phyloP scores from a whole-genome alignment of 192 early-diverging fungal genomes.

The Entomortierella beljakovae region DNA sequence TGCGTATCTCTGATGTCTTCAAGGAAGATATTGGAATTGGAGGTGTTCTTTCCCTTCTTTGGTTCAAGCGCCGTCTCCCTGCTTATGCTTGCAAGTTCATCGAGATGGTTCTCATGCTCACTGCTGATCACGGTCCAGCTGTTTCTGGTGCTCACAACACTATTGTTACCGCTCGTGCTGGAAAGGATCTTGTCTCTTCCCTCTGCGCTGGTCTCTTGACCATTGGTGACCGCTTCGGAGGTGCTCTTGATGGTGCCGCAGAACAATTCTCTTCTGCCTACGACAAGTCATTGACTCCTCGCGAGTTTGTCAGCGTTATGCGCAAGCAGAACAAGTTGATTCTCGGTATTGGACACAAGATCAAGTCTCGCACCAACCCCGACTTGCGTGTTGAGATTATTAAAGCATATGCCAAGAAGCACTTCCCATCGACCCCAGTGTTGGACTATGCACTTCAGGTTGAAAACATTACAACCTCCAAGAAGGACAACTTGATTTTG shows the following conservation, averaged over 20 bases:
- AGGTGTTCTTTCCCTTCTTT: constrained; percentile 95
- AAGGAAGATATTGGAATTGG: constrained; percentile 99
- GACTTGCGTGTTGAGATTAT: constrained; percentile 96
- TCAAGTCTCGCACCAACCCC: constrained; percentile 99
- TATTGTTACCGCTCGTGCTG: constrained; percentile 96
- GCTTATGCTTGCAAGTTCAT: constrained; percentile 96
- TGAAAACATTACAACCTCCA: constrained; percentile 94
- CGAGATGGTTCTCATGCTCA: constrained; percentile 99
- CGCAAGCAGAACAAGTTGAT: constrained; percentile 97
- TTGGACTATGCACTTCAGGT: constrained; percentile 94
- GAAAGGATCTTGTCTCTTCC: constrained; percentile 97
- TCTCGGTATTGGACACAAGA: constrained; percentile 98
- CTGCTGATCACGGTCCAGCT: constrained; percentile 98
- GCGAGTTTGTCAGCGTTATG: constrained; percentile 95
- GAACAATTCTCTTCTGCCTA: constrained; percentile 90
- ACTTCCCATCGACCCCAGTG: constrained; percentile 88
- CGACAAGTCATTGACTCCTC: constrained; percentile 92
- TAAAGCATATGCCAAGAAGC: constrained; percentile 88
- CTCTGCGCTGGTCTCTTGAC: constrained; percentile 95
- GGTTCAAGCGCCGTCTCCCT: constrained; percentile 98
- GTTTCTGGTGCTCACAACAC: constrained; percentile 93
- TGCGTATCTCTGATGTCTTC: constrained; percentile 99
- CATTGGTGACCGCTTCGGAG: constrained; percentile 98
- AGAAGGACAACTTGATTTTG: constrained; percentile 98
- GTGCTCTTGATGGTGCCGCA: constrained; percentile 98